Conservation (phyloP, 768 basidiomycete species). For the Tricholoma matsutake region DNA sequence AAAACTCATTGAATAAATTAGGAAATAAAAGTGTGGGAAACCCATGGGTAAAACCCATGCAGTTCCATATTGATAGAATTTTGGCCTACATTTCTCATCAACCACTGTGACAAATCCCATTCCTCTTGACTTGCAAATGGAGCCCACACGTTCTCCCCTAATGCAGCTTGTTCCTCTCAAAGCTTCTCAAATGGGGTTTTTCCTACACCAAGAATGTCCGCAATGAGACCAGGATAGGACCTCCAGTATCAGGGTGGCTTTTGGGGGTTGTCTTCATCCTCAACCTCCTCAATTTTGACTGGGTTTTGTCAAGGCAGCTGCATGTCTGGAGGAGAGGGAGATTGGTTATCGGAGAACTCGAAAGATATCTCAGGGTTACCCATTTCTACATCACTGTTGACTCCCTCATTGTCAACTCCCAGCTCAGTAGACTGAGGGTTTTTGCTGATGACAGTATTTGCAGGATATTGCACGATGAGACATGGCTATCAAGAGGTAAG, state of each 20-base stretch:
- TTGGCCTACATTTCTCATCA: too few species aligned
- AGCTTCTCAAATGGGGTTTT: conserved; percentile 13
- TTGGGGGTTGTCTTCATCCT: conserved; percentile 2
- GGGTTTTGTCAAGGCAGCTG: not conserved
- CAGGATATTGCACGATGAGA: not conserved
- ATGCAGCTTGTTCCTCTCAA: conserved; percentile 5
- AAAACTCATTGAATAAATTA: too few species aligned
- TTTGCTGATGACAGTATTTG: not conserved
- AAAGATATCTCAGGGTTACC: not conserved
- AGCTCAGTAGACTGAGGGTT: not conserved
- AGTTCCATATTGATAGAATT: too few species aligned
- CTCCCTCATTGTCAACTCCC: not conserved
- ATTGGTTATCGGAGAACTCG: not conserved
- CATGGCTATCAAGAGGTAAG: not conserved
- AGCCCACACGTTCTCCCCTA: conserved; percentile 16
- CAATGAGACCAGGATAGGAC: not conserved
- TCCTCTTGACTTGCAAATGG: not conserved
- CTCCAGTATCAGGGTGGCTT: not conserved
- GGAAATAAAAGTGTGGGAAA: too few species aligned
- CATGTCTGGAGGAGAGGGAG: not conserved
- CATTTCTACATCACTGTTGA: not conserved
- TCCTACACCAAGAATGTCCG: not conserved
- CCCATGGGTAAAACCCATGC: too few species aligned
- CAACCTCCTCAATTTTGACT: not conserved
- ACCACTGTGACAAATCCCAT: too few species aligned